Conservation (phyloP, 371 early-diverging fungal species). For the Gilbertella persicaria region DNA sequence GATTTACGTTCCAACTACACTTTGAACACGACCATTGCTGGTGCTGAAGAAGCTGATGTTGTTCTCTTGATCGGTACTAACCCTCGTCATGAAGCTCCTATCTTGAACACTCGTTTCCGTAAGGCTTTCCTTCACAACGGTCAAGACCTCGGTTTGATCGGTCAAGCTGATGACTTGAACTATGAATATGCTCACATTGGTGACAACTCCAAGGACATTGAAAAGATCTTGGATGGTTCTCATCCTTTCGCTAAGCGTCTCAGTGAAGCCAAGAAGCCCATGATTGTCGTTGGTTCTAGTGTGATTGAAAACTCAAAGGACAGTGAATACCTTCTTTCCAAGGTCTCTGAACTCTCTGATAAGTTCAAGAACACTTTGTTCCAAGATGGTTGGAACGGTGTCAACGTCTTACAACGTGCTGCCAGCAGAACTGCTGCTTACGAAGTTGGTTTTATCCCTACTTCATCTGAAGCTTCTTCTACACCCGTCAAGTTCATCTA, state of each 20-base stretch:
- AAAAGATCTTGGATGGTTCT: conserved; percentile 68
- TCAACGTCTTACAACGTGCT: conserved; percentile 88
- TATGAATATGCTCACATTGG: conserved; percentile 93
- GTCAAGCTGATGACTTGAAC: conserved; percentile 77
- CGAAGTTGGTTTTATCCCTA: conserved; percentile 86
- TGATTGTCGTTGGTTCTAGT: conserved; percentile 88
- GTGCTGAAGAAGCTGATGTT: conserved; percentile 91
- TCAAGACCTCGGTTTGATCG: conserved; percentile 83
- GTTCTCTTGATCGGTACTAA: conserved; percentile 92
- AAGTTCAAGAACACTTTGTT: conserved; percentile 70
- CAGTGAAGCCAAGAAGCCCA: conserved; percentile 84
- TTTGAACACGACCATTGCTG: conserved; percentile 83
- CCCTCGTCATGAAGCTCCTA: conserved; percentile 96
- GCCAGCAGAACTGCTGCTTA: conserved; percentile 88
- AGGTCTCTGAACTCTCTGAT: conserved; percentile 69
- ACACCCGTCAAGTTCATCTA: conserved; percentile 78
- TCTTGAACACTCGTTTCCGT: conserved; percentile 93
- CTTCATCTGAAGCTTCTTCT: conserved; percentile 42
- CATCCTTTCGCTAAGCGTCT: conserved; percentile 80
- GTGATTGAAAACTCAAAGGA: conserved; percentile 78
- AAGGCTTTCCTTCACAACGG: conserved; percentile 88
- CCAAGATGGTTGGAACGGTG: conserved; percentile 86
- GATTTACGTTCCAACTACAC: conserved; percentile 93
- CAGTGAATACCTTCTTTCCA: conserved; percentile 67
- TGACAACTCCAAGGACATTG: conserved; percentile 65